Base-by-base conservation (phyloP, 176 grass and related monocot genomes). In the Luzula sylvatica region DNA sequence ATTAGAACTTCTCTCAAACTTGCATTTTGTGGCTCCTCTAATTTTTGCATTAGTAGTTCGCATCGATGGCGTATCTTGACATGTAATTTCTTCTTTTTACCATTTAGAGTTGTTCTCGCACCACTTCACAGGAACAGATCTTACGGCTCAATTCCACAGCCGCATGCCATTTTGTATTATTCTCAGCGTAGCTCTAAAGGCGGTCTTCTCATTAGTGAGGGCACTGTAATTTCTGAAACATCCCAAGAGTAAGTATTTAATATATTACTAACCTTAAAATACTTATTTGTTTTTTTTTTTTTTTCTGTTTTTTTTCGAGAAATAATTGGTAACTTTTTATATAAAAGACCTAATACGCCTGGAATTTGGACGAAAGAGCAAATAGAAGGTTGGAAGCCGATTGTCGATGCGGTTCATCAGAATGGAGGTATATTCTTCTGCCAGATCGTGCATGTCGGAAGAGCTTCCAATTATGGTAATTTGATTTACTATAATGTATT, bases 391-490 rank as follows among this genome's bases (percentile, higher is more conserved):
- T 90, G 86, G 86, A 90, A 77, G 49, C 80, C 68, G 11, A 42
- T 84, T 41, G 80, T 90, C 26, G 48, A 84, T 47, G 57, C 72
- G 0, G 76, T 81, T 21, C 86, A 90, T 76, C 53, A 58, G 0
- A 84, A 74, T 55, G 86, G 58, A 23, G 86, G 68, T 3, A 44
- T 64, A 55, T 84, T 84, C 72, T 90, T 90, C 65, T 90, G 75
- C 57, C 86, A 89, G 54, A 79, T 88, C 55, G 82, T 74, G 84
- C 85, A 88, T 46, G 72, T 59, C 4, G 80, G 86, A 27, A 73
- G 86, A 55, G 56, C 49, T 20, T 85, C 80, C 30, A 71, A 79
- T 45, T 74, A 56, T 53, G 58, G 80, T 90, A 67, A n/a, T n/a
- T n/a, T 48, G 20, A 2, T 11, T 13, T 52, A 15, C 11, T 59